phyloP scores from a whole-genome alignment of 495 filamentous ascomycete genomes.

The Trichoderma reesei region DNA sequence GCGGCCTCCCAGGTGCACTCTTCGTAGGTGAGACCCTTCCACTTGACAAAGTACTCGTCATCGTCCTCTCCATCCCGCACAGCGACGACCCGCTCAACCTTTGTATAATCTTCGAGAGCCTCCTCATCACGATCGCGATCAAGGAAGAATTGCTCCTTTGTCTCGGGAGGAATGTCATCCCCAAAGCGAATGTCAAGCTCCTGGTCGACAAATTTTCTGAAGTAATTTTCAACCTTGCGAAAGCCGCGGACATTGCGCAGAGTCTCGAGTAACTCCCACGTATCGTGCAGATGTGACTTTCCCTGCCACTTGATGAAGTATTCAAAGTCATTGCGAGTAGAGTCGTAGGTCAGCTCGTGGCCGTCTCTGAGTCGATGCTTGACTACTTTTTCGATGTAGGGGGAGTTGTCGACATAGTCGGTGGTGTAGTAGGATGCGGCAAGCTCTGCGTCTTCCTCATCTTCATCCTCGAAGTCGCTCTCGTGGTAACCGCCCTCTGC shows the following conservation, averaged over 20 bases:
- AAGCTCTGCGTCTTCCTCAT: slow-evolving; percentile 52
- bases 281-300: slow-evolving; percentile 87
- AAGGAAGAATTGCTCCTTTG: slow-evolving; percentile 81
- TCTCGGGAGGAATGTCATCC: slow-evolving; percentile 67
- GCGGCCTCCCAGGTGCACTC: slow-evolving; percentile 89
- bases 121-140: slow-evolving; percentile 81
- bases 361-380: slow-evolving; percentile 73
- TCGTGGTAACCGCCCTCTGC: slow-evolving; percentile 85
- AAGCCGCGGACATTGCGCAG: slow-evolving; percentile 56
- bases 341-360: slow-evolving; percentile 43
- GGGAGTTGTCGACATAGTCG: slow-evolving; percentile 56
- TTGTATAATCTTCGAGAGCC: slow-evolving; percentile 72
- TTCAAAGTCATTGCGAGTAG: slow-evolving; percentile 72
- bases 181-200: slow-evolving; percentile 61
- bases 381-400: slow-evolving; percentile 81
- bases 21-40: slow-evolving; percentile 83
- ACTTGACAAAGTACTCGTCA: slow-evolving; percentile 84
- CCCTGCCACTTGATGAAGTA: slow-evolving; percentile 98
- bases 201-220: slow-evolving; percentile 65
- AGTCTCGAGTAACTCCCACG: slow-evolving; percentile 74
- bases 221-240: slow-evolving; percentile 88
- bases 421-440: slow-evolving; percentile 55
- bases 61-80: slow-evolving; percentile 64
- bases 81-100: slow-evolving; percentile 87
- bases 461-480: slow-evolving; percentile 69